Evolutionary conservation across 78 protist species (phyloP).

Genomic region (Pigoraptor vietnamica): DNA sequence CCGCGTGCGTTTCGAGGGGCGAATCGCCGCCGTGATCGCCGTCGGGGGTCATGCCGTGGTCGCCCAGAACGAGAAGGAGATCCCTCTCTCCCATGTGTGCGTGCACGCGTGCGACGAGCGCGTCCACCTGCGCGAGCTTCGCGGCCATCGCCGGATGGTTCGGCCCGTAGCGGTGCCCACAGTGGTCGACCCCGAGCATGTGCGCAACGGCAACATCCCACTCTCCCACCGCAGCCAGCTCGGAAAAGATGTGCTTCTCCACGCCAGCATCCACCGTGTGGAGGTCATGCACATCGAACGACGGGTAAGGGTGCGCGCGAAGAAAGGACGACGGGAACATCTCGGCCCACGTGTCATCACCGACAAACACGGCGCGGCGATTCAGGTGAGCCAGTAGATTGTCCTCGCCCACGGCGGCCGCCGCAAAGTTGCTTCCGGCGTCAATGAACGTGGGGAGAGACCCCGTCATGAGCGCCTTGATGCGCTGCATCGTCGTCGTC

Average conservation of each 20-base stretch:
- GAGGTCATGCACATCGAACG: conserved; percentile 86
- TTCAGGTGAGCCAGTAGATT: conserved; percentile 61
- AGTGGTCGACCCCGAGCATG: conserved; percentile 95
- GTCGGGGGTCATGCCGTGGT: conserved; percentile 92
- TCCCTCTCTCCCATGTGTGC: background rate
- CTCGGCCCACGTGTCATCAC: conserved; percentile 95
- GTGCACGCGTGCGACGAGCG: background rate
- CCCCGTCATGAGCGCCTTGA: conserved; percentile 77
- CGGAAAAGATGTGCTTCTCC: background rate
- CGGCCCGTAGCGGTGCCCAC: conserved; percentile 80
- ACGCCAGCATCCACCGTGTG: conserved; percentile 90
- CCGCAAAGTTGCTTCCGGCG: conserved; percentile 57
- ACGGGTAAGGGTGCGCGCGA: conserved; percentile 63
- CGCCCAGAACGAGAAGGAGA: conserved; percentile 84
- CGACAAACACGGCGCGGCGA: conserved; percentile 46
- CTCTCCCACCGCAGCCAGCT: background rate
- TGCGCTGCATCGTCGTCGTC: conserved; percentile 91
- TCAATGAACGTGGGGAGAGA: conserved; percentile 92
- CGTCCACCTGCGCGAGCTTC: conserved; percentile 53
- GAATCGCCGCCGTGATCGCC: conserved; percentile 82
- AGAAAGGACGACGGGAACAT: conserved; percentile 60
- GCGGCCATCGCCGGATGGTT: conserved; percentile 71
- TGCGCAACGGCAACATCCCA: conserved; percentile 82
- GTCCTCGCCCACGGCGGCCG: conserved; percentile 74
- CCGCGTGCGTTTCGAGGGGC: conserved; percentile 37